Percentiles rank a stretch among this genome's conserved stretches.
phyloP scores from a whole-genome alignment of 495 filamentous ascomycete species.

The Neurospora sp. region DNA sequence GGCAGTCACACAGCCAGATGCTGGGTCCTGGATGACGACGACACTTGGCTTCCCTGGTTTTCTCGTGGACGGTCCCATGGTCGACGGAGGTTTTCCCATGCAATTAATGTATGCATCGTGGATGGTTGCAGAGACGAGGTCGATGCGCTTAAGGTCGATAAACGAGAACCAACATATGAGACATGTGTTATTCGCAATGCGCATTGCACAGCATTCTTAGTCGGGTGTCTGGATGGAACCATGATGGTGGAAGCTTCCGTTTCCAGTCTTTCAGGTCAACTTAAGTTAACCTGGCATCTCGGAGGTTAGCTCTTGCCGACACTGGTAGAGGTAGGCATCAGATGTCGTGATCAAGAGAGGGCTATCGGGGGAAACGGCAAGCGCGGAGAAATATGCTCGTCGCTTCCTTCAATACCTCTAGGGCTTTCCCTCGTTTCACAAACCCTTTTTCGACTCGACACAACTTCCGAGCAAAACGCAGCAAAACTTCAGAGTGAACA shows the following conservation, averaged over 20 bases:
- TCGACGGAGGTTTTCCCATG: neutral
- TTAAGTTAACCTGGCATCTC: neutral
- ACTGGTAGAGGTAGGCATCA: neutral
- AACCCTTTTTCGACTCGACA: neutral
- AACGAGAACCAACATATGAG: neutral
- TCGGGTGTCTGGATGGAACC: neutral
- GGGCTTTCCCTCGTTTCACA: neutral
- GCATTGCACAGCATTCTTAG: neutral
- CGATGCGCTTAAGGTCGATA: neutral
- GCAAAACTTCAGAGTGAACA: neutral
- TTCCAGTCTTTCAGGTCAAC: neutral
- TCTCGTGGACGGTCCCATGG: neutral
- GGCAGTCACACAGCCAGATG: neutral
- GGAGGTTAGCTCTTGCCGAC: neutral
- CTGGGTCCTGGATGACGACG: neutral
- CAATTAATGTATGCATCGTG: neutral
- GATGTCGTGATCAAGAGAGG: neutral
- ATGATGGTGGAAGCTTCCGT: neutral
- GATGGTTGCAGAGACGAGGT: neutral
- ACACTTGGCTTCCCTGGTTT: neutral
- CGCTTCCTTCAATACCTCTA: neutral
- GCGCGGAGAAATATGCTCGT: neutral
- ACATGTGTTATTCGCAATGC: neutral
- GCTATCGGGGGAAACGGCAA: neutral
- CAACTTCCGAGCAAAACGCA: too few species aligned